A percentile compares a stretch with the other conserved stretches of the same genome.
phyloP scores from a whole-genome alignment of 768 basidiomycete genomes.

The Macrolepiota dolichaula region DNA sequence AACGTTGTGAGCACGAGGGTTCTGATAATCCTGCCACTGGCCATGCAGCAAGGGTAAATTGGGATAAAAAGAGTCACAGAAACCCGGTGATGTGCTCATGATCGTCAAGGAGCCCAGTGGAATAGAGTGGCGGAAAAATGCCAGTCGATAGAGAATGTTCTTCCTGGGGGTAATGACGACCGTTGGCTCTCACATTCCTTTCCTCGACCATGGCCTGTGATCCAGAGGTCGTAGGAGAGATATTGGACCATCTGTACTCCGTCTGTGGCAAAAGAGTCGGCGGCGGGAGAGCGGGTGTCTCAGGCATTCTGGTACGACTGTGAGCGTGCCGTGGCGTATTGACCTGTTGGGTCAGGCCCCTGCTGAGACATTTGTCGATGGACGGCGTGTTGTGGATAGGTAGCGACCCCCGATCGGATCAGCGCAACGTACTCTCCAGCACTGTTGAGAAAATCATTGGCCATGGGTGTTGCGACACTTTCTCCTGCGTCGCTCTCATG shows the following conservation, averaged over 20 bases:
- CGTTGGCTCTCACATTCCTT: not conserved
- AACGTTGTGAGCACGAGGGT: too few species aligned
- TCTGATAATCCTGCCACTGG: too few species aligned
- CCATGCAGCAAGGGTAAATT: too few species aligned
- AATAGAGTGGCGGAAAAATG: conserved; percentile 72
- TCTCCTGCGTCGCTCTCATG: not conserved
- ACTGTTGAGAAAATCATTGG: conserved; percentile 7
- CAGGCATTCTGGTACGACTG: not conserved
- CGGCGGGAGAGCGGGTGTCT: conserved; percentile 8
- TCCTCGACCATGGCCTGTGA: not conserved
- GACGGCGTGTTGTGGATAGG: conserved; percentile 3
- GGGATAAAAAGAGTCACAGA: too few species aligned
- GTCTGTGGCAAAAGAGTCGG: conserved; percentile 14
- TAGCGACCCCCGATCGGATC: not conserved
- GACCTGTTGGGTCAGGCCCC: not conserved
- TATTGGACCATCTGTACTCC: conserved; percentile 14
- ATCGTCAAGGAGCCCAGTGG: conserved; percentile 63
- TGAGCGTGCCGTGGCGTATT: not conserved
- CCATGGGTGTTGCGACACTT: not conserved
- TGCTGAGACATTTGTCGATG: not conserved
- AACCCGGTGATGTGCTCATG: too few species aligned
- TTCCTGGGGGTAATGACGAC: conserved; percentile 6
- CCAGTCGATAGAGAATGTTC: conserved; percentile 57
- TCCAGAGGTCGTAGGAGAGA: not conserved
- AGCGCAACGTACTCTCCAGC: conserved; percentile 9